phyloP scores from a whole-genome alignment of 805 yeast genomes.

The Pichia gijzeniarum region DNA sequence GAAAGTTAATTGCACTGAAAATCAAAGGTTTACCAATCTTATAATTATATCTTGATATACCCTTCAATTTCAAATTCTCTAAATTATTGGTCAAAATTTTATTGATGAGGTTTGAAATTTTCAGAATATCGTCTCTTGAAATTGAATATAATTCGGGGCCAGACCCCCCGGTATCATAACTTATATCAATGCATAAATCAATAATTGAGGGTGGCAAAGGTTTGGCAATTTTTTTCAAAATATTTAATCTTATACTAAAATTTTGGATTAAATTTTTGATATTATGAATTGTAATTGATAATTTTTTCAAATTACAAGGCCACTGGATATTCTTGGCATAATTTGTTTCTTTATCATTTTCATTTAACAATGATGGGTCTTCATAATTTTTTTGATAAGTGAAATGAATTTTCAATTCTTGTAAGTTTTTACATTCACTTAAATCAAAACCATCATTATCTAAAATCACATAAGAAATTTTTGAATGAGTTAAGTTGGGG shows the following conservation, averaged over 20 bases:
- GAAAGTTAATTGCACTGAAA: constrained; percentile 26
- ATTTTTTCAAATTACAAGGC: constrained; percentile 25
- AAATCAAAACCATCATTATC: constrained; percentile 26
- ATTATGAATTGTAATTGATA: constrained; percentile 27
- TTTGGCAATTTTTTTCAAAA: constrained; percentile 22
- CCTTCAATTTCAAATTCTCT: constrained; percentile 26
- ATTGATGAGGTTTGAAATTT: constrained; percentile 23
- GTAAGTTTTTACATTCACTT: constrained; percentile 22
- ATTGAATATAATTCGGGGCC: constrained; percentile 26
- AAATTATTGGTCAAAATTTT: constrained; percentile 23
- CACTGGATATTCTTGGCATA: constrained; percentile 18
- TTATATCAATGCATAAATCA: constrained; percentile 27
- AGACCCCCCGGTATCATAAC: constrained; percentile 29
- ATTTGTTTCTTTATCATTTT: background rate
- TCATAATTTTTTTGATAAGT: constrained; percentile 19
- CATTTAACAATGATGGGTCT: too few species aligned
- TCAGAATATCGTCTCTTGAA: constrained; percentile 26
- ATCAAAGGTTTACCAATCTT: constrained; percentile 27
- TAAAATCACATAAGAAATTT: constrained; percentile 26
- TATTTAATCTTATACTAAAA: constrained; percentile 24
- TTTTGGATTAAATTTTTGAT: constrained; percentile 25
- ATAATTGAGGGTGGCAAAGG: constrained; percentile 25
- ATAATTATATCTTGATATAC: constrained; percentile 28
- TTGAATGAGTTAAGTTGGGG: constrained; percentile 27
- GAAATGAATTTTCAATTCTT: constrained; percentile 27